A percentile compares a stretch with the other conserved stretches of the same genome.
phyloP scores from a whole-genome alignment of 2,329 filamentous ascomycete species.

The Lecanicillium sp. region DNA sequence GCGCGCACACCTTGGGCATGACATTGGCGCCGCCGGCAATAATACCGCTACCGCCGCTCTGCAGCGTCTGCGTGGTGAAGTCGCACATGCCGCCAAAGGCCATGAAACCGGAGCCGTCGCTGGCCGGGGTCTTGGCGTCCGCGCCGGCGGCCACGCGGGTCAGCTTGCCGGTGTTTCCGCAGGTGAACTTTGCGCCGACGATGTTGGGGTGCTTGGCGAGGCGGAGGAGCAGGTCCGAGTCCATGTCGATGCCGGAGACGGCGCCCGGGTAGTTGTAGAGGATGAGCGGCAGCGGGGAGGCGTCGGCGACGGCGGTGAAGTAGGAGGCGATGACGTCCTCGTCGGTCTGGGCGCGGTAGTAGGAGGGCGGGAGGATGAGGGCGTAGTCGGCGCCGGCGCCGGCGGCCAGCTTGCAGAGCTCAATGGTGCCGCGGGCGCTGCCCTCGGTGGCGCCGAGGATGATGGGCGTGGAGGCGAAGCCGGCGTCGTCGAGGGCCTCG shows the following conservation, averaged over 20 bases:
- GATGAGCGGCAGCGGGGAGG: constrained; percentile 68
- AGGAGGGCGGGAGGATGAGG: constrained; percentile 73
- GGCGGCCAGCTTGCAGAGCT: constrained; percentile 61
- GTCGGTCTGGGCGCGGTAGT: constrained; percentile 73
- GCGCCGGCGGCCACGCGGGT: constrained; percentile 72
- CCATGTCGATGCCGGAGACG: constrained; percentile 81
- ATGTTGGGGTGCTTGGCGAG: constrained; percentile 78
- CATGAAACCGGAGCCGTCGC: constrained; percentile 64
- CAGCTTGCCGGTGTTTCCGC: constrained; percentile 83
- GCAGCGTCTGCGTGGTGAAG: constrained; percentile 76
- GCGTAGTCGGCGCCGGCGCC: constrained; percentile 73
- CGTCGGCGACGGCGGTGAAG: constrained; percentile 69
- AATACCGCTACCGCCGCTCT: constrained; percentile 74
- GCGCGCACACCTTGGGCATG: constrained; percentile 73
- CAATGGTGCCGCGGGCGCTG: constrained; percentile 73
- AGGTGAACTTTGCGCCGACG: constrained; percentile 85
- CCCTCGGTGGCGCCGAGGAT: constrained; percentile 78
- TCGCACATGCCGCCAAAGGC: constrained; percentile 85
- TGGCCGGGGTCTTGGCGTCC: constrained; percentile 60
- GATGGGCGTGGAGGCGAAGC: constrained; percentile 69
- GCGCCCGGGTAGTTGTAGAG: constrained; percentile 91
- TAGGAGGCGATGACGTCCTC: constrained; percentile 68
- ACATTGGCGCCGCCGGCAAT: constrained; percentile 84
- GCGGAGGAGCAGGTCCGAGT: constrained; percentile 77
- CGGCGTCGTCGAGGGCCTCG: constrained; percentile 74